phyloP scores from a whole-genome alignment of 768 basidiomycete genomes.

The Pleurotus sapidus region DNA sequence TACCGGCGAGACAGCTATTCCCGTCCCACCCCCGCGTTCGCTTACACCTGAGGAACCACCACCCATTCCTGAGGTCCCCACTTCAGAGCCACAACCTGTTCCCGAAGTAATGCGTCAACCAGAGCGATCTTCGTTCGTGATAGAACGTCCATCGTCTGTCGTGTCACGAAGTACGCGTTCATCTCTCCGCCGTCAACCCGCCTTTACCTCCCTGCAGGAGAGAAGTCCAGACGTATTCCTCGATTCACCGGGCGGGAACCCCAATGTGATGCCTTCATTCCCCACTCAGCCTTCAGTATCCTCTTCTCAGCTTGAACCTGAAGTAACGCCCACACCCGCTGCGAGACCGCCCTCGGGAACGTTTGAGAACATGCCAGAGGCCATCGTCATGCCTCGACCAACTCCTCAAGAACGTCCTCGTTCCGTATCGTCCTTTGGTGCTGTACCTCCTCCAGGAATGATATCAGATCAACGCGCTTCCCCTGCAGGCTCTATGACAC shows the following conservation, averaged over 20 bases:
- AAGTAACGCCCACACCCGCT: not conserved
- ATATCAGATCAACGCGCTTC: not conserved
- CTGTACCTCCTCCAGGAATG: slow-evolving; percentile 3
- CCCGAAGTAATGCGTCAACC: slow-evolving; percentile 3
- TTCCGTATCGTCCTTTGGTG: not conserved
- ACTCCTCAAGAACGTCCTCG: slow-evolving; percentile 1
- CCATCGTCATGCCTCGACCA: slow-evolving; percentile 4
- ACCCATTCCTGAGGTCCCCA: not conserved
- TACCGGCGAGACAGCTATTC: not conserved
- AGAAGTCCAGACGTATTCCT: slow-evolving; percentile 3
- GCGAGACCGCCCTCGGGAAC: not conserved
- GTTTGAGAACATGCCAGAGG: not conserved
- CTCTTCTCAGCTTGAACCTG: slow-evolving; percentile 4
- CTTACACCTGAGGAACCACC: not conserved
- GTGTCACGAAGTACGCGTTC: slow-evolving; percentile 2
- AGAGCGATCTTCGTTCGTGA: not conserved
- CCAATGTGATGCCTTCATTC: not conserved
- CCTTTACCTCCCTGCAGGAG: not conserved
- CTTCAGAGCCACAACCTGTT: not conserved
- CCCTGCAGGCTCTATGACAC: not conserved
- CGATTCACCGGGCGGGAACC: not conserved
- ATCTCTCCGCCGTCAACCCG: not conserved
- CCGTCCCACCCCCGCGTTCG: not conserved
- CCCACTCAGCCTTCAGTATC: slow-evolving; percentile 2
- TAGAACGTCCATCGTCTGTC: not conserved